Base-by-base conservation (phyloP, 352 stramenopile species). In the Phytopythium sindhum region DNA sequence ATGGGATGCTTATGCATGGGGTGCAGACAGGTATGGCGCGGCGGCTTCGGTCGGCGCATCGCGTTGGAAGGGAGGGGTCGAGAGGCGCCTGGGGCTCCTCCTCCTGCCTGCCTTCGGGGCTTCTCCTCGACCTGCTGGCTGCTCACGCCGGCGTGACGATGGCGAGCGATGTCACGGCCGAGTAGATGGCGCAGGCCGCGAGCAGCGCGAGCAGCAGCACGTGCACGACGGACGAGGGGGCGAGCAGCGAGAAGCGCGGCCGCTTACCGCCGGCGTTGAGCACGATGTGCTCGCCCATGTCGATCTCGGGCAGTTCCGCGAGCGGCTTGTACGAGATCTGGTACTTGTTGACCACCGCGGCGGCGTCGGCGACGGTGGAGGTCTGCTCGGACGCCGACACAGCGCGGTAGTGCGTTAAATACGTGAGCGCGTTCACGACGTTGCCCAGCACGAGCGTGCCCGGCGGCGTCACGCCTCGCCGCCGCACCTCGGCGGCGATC, bases 401-500 rank as follows among this genome's bases (percentile, higher is more conserved):
- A 8, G 79, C 81, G 41, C 72, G 67, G 61, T 90, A 90, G 63
- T 88, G 74, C 65, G 82, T 77, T n/a, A 91, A 65, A 35, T 88
- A 86, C 52, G 71, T 81, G 37, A 91, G 70, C 50, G 82, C 80
- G 28, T 81, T 89, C 5, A 98, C 95, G 23, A 98, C 95, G 57
- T 98, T 88, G 42, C 96, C 96, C 14, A 99, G 86, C 51, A 99
- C 83, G 69, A 99, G 95, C 19, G 90, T 98, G 56, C 91, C 94
- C 10, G 96, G 96, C 42, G 96, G 87, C 41, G 85, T 86, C 41
- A 98, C 88, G n/a, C 91, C 78, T 51, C 90, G 75, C 44, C 80
- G 75, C 37, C 90, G 77, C 37, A 93, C 90, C 58, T 98, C 82
- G 51, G 92, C 81, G 0, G 89, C 84, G 75, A 99, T 98, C 54